Conservation (phyloP, 345 rosid genomes). For the Euclidium syriacum region DNA sequence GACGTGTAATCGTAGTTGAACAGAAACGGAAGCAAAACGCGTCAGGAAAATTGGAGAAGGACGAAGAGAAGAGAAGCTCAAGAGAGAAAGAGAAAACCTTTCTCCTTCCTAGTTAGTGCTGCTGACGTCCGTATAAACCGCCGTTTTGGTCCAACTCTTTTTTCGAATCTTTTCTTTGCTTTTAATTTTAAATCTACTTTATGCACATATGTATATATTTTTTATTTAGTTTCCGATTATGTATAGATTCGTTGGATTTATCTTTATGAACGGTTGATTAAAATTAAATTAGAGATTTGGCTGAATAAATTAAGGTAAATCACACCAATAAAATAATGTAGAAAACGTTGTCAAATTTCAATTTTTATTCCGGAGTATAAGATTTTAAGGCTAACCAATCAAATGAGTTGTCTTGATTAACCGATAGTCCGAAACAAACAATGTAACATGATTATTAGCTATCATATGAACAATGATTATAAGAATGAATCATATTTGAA, state of each 20-base stretch:
- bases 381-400: not conserved
- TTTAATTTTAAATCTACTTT: not conserved
- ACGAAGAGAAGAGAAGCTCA: not conserved
- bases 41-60: not conserved
- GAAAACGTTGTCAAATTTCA: not conserved
- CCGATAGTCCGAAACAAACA: not conserved
- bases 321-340: not conserved
- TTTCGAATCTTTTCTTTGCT: constrained; percentile 24
- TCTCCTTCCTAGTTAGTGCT: constrained; percentile 22
- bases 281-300: not conserved
- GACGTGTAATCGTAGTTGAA: not conserved
- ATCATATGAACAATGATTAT: not conserved
- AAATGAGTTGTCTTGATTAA: not conserved
- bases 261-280: not conserved
- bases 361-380: not conserved
- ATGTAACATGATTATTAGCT: not conserved
- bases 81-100: constrained; percentile 5
- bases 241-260: constrained; percentile 23
- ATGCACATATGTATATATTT: not conserved
- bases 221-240: not conserved
- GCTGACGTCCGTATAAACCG: constrained; percentile 34
- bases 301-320: not conserved
- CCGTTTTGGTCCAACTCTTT: constrained; percentile 27
- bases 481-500: not conserved
- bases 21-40: constrained; percentile 7